Base-by-base conservation (phyloP, 495 filamentous ascomycete species). In the Aspergillus avenaceus region DNA sequence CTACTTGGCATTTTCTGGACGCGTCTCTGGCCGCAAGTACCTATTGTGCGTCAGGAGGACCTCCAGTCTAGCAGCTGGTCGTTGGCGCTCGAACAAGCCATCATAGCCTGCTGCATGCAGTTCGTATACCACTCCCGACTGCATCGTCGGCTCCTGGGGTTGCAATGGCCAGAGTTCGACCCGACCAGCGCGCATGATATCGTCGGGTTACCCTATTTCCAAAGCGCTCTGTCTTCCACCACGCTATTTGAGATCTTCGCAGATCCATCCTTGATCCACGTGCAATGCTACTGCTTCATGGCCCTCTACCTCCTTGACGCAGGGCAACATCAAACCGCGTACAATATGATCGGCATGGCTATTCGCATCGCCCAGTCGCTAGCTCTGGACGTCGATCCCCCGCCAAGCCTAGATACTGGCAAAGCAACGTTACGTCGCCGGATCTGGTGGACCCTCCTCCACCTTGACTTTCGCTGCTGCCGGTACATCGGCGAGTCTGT, bases 391-490 rank as follows among this genome's bases (percentile, higher is more conserved):
- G 27, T 29, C n/a, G 45, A 51, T n/a, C 27, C 52, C 16, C 28
- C 28, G 3, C 47, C 23, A 5, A 49, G 50, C 4, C 38, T 49
- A 16, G 40, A 47, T 23, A 13, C 38, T 2, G 47, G 50, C 8
- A 47, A 52, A 16, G 29, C 53, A 14, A 25, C 56, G 16, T 49
- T 49, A 13, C 49, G 46, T 21, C 45, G 45, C 8, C 56, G 54
- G 5, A 36, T 67, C 13, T 69, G 64, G 66, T 67, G 66, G 66
- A 65, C 60, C 0, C 47, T 69, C 8, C 27, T 62, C 44, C 64
- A 62, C 40, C 56, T 69, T 1, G 64, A 67, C 45, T 67, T 63
- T 38, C 62, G 62, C n/a, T 67, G 66, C 42, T 61, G 62, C 8
- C 50, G 64, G 42, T 50, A 65, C 14, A 31, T 63, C 6, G 64